phyloP scores from a whole-genome alignment of 805 yeast genomes.

The Teunomyces barrocoloradensis region DNA sequence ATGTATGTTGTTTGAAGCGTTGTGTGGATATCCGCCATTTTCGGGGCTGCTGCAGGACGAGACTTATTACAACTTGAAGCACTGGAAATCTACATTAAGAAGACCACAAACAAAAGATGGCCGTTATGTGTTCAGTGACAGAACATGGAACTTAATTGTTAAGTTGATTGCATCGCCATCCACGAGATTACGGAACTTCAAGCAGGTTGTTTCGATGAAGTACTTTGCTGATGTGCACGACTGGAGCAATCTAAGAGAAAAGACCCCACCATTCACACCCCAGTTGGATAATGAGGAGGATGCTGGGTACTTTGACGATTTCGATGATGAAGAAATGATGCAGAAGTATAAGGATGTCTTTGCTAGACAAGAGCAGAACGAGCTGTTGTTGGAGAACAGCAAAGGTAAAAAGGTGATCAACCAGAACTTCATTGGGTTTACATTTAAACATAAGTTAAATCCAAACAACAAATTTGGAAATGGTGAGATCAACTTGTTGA shows the following conservation, averaged over 20 bases:
- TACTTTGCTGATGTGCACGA: conserved; percentile 78
- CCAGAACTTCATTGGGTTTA: conserved; percentile 83
- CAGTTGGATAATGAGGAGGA: conserved; percentile 96
- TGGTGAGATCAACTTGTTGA: conserved; percentile 37
- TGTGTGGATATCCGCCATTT: conserved; percentile 97
- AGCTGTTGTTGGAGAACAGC: conserved; percentile 67
- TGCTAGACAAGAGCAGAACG: conserved; percentile 85
- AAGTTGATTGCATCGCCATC: conserved; percentile 78
- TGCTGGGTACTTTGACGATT: conserved; percentile 98
- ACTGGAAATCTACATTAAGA: conserved; percentile 84
- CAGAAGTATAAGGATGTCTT: conserved; percentile 96
- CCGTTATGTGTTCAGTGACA: conserved; percentile 86
- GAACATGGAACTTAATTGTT: conserved; percentile 89
- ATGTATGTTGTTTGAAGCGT: conserved; percentile 92
- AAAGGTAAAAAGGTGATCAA: conserved; percentile 43
- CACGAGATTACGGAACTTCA: conserved; percentile 71
- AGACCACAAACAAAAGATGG: conserved; percentile 94
- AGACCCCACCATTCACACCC: conserved; percentile 93
- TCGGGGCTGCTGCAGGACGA: conserved; percentile 92
- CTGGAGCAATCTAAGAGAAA: conserved; percentile 65
- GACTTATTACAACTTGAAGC: conserved; percentile 87
- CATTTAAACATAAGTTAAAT: conserved; percentile 80
- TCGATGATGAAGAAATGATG: conserved; percentile 94
- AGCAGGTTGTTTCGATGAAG: conserved; percentile 73
- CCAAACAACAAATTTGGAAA: conserved; percentile 48